Conservation (phyloP, 116 monocot genomes). For the Thalassia testudinum region DNA sequence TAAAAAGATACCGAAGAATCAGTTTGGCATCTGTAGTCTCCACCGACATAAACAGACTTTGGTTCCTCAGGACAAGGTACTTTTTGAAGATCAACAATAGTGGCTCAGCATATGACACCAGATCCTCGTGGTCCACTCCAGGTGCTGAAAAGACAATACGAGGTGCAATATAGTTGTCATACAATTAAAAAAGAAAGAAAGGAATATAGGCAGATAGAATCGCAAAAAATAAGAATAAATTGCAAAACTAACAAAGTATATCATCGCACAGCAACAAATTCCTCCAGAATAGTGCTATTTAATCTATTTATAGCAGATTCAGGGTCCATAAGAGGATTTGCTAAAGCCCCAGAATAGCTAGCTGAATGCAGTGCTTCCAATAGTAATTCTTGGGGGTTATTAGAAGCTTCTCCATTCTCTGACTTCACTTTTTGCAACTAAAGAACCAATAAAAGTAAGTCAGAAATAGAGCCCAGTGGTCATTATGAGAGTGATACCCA, state of each 20-base stretch:
- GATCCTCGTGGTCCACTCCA: slow-evolving; percentile 88
- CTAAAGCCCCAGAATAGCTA: slow-evolving; percentile 77
- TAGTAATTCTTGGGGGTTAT: slow-evolving; percentile 69
- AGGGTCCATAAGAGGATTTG: slow-evolving; percentile 68
- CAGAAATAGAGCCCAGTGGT: too few relatives aligned
- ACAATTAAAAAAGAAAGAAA: too few relatives aligned
- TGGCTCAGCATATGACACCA: slow-evolving; percentile 69
- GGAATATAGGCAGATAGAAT: slow-evolving; percentile 1
- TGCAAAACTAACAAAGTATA: too few relatives aligned
- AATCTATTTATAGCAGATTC: slow-evolving; percentile 61
- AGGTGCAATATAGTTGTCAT: slow-evolving; percentile 85
- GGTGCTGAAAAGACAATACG: slow-evolving; percentile 85
- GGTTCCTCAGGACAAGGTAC: slow-evolving; percentile 37
- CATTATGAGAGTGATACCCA: neutral
- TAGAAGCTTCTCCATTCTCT: slow-evolving; percentile 47
- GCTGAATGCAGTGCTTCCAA: slow-evolving; percentile 85
- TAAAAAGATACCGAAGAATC: slow-evolving; percentile 21
- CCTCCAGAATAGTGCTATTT: slow-evolving; percentile 45
- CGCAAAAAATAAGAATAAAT: neutral
- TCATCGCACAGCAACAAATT: slow-evolving; percentile 56
- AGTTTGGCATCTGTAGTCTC: slow-evolving; percentile 79
- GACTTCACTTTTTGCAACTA: slow-evolving; percentile 72
- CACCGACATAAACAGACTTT: slow-evolving; percentile 72
- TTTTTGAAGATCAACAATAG: slow-evolving; percentile 70
- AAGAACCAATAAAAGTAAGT: slow-evolving; percentile 32